phyloP scores from a whole-genome alignment of 1,139 yeast species.

The Lodderomyces orthopsilosis region DNA sequence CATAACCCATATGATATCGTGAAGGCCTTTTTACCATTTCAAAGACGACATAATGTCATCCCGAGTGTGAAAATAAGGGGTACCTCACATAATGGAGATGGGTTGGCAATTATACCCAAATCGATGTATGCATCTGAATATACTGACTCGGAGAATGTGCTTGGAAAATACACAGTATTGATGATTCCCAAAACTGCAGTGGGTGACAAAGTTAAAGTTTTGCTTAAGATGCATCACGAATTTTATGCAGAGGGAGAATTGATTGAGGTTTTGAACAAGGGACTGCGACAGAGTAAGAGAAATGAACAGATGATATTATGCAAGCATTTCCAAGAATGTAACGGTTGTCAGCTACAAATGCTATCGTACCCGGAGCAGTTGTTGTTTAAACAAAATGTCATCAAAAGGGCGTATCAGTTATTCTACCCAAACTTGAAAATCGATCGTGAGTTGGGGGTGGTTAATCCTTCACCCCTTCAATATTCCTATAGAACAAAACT shows the following conservation, averaged over 20 bases:
- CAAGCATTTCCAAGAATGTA: constrained; percentile 73
- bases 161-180: constrained; percentile 24
- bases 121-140: constrained; percentile 19
- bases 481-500: constrained; percentile 36
- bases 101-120: constrained; percentile 35
- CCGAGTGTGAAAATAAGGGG: constrained; percentile 25
- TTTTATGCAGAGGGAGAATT: constrained; percentile 32
- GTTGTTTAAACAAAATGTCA: constrained; percentile 25
- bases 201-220: constrained; percentile 36
- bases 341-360: constrained; percentile 49
- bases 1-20: constrained; percentile 26
- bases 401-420: constrained; percentile 34
- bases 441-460: constrained; percentile 4
- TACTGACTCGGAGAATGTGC: constrained; percentile 14
- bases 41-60: constrained; percentile 18
- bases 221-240: constrained; percentile 29
- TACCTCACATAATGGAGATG: constrained; percentile 37
- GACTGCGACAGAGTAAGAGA: constrained; percentile 15
- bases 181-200: constrained; percentile 38
- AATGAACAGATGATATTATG: constrained; percentile 44
- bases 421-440: constrained; percentile 29
- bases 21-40: constrained; percentile 22
- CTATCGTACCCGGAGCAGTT: constrained; percentile 39
- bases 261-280: constrained; percentile 16
- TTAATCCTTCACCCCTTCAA: constrained; percentile 40